Conservation (phyloP, 2,329 filamentous ascomycete species). For the Talaromyces sp. region DNA sequence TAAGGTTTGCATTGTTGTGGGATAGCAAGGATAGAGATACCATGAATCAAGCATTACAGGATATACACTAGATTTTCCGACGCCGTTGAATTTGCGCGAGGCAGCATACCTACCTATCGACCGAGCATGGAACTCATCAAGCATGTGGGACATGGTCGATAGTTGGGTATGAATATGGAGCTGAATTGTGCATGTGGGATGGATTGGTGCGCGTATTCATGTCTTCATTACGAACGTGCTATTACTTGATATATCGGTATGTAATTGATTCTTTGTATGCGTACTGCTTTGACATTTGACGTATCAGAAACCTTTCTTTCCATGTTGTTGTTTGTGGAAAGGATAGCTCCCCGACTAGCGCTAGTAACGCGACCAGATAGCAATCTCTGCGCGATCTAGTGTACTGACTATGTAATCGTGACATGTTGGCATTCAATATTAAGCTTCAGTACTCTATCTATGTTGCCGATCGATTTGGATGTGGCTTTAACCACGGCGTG, state of each 20-base stretch:
- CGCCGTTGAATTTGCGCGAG: no score
- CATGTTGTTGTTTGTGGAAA: not conserved
- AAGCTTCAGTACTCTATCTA: not conserved
- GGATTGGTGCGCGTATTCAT: not conserved
- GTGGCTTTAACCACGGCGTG: not conserved
- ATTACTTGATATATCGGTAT: not conserved
- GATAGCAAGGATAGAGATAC: conserved; percentile 5
- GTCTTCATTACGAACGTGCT: not conserved
- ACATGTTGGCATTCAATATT: no score
- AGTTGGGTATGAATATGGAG: not conserved
- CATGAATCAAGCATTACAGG: not conserved
- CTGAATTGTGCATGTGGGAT: not conserved
- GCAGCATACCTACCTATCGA: no score
- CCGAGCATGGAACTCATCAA: not conserved
- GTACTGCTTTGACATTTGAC: not conserved
- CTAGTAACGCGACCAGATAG: no score
- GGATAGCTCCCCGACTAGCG: no score
- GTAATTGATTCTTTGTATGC: not conserved
- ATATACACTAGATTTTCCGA: not conserved
- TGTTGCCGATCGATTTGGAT: not conserved
- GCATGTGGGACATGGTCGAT: not conserved
- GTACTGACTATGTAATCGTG: no score
- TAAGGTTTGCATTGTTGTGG: conserved; percentile 1
- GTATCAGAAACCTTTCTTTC: not conserved
- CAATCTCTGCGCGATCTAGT: no score